These are phyloP conservation scores for Fusarium tricinctum DNA, from an alignment of 2,329 filamentous ascomycete genomes.

Conservation along the genomic window DNA sequence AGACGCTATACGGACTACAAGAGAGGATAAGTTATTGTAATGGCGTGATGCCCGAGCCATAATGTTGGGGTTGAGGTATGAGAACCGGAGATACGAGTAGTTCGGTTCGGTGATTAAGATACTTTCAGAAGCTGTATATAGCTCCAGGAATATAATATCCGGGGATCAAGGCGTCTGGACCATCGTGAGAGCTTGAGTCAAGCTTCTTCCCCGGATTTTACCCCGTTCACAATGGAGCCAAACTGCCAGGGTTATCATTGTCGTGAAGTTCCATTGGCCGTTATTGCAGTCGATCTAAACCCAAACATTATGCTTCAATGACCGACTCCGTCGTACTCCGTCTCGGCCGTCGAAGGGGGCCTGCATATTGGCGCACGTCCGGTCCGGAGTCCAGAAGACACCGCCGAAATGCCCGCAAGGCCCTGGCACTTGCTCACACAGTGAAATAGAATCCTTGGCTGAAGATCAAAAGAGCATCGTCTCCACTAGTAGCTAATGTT, in stretches of 20 bases:
- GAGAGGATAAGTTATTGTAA: constrained; percentile 2
- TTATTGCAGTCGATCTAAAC: neutral
- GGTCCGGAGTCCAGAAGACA: constrained; percentile 42
- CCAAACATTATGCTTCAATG: neutral
- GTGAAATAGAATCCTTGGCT: constrained; percentile 22
- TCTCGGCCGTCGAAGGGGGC: constrained; percentile 29
- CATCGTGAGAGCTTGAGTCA: constrained; percentile 17
- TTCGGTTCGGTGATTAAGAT: constrained; percentile 32
- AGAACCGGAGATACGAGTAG: constrained; percentile 38
- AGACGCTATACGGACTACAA: constrained; percentile 25
- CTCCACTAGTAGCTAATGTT: constrained; percentile 25
- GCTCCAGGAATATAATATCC: constrained; percentile 19
- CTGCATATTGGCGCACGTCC: constrained; percentile 25
- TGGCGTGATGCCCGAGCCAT: constrained; percentile 20
- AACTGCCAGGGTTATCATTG: constrained; percentile 11
- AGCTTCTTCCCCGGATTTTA: constrained; percentile 12
- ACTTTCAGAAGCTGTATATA: neutral
- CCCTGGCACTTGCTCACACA: constrained; percentile 29
- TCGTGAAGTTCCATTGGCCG: constrained; percentile 7
- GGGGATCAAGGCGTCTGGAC: constrained; percentile 1
- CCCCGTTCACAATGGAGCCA: constrained; percentile 18
- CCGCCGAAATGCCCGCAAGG: constrained; percentile 23
- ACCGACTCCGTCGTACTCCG: constrained; percentile 20
- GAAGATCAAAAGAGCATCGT: constrained; percentile 31
- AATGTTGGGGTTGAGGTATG: neutral